Conservation (phyloP, 257 asterid species). For the Phtheirospermum japonicum region DNA sequence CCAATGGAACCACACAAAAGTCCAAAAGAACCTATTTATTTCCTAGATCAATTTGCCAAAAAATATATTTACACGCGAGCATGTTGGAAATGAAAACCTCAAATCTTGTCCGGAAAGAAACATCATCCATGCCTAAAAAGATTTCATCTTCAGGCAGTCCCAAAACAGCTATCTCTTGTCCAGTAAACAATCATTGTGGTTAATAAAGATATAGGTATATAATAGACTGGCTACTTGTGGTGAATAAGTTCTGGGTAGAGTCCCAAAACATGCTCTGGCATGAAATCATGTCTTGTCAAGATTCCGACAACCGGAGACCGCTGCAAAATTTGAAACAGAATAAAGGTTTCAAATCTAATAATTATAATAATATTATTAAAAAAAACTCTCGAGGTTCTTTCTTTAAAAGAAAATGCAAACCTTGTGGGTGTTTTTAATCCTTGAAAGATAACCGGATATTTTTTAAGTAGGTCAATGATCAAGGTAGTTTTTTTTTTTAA, state of each 20-base stretch:
- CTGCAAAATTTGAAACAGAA: constrained; percentile 44
- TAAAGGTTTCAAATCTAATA: neutral
- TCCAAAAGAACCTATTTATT: neutral
- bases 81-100: neutral
- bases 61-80: neutral
- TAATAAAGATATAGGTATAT: too few species aligned
- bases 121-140: neutral
- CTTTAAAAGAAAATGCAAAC: too few species aligned
- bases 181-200: neutral
- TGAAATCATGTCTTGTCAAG: constrained; percentile 76
- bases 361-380: too few species aligned
- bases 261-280: constrained; percentile 76
- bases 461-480: neutral
- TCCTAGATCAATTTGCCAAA: neutral
- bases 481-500: neutral
- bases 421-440: too few species aligned
- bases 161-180: neutral
- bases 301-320: constrained; percentile 71
- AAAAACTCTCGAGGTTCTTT: neutral
- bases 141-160: neutral
- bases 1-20: neutral
- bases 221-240: constrained; percentile 28
- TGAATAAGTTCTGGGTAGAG: constrained; percentile 53
- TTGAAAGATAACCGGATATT: too few species aligned
- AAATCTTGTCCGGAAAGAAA: neutral